Evolutionary conservation across 148 eudicot species (phyloP).

Genomic region (Arctostaphylos glauca): DNA sequence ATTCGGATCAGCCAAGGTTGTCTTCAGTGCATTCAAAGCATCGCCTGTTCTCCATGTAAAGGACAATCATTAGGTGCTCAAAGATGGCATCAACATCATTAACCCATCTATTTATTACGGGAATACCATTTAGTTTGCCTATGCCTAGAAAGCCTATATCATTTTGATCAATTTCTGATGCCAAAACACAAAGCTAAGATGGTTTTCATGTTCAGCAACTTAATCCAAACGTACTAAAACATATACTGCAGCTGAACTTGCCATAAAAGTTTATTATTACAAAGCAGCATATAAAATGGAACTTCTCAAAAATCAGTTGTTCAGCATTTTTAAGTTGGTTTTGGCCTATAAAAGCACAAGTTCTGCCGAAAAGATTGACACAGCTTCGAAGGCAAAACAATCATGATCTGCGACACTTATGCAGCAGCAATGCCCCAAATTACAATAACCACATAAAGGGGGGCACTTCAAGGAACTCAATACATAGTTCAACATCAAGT

Average conservation of each 20-base stretch:
- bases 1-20: constrained; percentile 64
- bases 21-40: constrained; percentile 66
- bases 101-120: neutral
- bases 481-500: too few species aligned
- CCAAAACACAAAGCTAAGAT: neutral
- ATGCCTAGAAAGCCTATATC: neutral
- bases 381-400: neutral
- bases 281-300: neutral
- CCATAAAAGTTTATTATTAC: neutral
- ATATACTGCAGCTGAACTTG: neutral
- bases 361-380: neutral
- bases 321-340: neutral
- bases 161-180: constrained; percentile 1
- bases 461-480: too few species aligned
- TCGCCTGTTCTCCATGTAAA: constrained; percentile 51
- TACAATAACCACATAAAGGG: neutral
- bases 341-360: neutral
- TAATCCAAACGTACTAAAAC: neutral
- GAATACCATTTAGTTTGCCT: too few species aligned
- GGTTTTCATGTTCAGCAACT: neutral
- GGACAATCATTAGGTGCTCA: constrained; percentile 19
- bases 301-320: neutral
- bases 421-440: neutral
- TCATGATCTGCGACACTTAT: neutral
- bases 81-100: constrained; percentile 9